Conservation (phyloP, 352 stramenopile species). For the Phytophthora macrochlamydospora region DNA sequence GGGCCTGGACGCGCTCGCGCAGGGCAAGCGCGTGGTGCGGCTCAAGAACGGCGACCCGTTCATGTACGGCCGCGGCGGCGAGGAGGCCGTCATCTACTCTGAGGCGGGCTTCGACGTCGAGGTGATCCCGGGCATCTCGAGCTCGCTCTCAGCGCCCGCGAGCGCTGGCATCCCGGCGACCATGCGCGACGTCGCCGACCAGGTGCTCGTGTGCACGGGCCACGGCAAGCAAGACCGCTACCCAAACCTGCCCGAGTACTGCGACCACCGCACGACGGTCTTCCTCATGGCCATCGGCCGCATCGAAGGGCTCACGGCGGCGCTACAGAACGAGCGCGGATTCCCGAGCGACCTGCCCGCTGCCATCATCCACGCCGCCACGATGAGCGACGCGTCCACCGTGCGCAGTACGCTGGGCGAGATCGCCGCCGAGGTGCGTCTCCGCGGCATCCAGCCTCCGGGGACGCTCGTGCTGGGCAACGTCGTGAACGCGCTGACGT, state of each 20-base stretch:
- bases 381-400: constrained; percentile 88
- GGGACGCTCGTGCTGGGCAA: constrained; percentile 95
- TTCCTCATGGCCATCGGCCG: constrained; percentile 98
- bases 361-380: constrained; percentile 93
- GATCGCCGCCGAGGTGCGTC: constrained; percentile 89
- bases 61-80: constrained; percentile 95
- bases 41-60: constrained; percentile 98
- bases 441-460: constrained; percentile 87
- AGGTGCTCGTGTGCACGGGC: constrained; percentile 93
- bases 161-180: constrained; percentile 95
- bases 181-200: constrained; percentile 94
- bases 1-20: constrained; percentile 83
- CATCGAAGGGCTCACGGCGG: constrained; percentile 86
- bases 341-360: constrained; percentile 93
- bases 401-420: constrained; percentile 88
- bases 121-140: constrained; percentile 94
- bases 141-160: constrained; percentile 93
- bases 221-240: constrained; percentile 93
- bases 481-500: constrained; percentile 85
- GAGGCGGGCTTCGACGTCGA: constrained; percentile 80
- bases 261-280: constrained; percentile 95
- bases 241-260: constrained; percentile 95
- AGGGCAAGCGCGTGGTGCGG: constrained; percentile 93
- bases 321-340: constrained; percentile 74
- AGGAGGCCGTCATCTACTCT: constrained; percentile 91